Percentiles rank a stretch among this genome's conserved stretches.
phyloP scores from a whole-genome alignment of 1,284 basidiomycete species.

The Boletellus dicymbophilus region DNA sequence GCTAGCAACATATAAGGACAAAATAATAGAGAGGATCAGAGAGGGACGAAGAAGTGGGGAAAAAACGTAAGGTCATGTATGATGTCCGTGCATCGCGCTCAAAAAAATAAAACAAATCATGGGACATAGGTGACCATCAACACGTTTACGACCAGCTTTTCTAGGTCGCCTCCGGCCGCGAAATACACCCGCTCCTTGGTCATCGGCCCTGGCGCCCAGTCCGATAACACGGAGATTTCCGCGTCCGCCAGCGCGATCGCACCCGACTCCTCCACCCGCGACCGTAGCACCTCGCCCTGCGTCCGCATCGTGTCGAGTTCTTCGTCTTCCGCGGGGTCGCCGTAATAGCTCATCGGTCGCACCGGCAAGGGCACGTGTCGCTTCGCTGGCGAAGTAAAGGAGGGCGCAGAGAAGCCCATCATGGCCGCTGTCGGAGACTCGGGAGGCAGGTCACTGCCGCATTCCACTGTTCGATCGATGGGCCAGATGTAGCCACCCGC shows the following conservation, averaged over 20 bases:
- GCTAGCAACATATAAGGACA: too few relatives aligned
- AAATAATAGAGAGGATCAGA: too few relatives aligned
- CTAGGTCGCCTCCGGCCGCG: constrained; percentile 61
- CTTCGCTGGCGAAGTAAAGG: constrained; percentile 30
- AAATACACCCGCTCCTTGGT: constrained; percentile 73
- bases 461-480: constrained; percentile 66
- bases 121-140: constrained; percentile 65
- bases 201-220: constrained; percentile 49
- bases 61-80: too few relatives aligned
- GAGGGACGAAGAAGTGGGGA: too few relatives aligned
- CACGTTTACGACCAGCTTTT: constrained; percentile 73
- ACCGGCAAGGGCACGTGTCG: constrained; percentile 23
- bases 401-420: constrained; percentile 33
- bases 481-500: constrained; percentile 83
- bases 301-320: constrained; percentile 27
- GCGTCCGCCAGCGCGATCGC: constrained; percentile 62
- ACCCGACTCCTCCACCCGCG: constrained; percentile 65
- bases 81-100: too few relatives aligned
- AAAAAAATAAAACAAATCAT: too few relatives aligned
- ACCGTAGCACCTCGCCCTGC: constrained; percentile 47
- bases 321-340: constrained; percentile 43
- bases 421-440: constrained; percentile 37
- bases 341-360: constrained; percentile 46
- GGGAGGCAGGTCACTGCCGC: constrained; percentile 45
- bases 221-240: constrained; percentile 61